phyloP scores from a whole-genome alignment of 2,329 filamentous ascomycete species.

The Myriangium duriaei region DNA sequence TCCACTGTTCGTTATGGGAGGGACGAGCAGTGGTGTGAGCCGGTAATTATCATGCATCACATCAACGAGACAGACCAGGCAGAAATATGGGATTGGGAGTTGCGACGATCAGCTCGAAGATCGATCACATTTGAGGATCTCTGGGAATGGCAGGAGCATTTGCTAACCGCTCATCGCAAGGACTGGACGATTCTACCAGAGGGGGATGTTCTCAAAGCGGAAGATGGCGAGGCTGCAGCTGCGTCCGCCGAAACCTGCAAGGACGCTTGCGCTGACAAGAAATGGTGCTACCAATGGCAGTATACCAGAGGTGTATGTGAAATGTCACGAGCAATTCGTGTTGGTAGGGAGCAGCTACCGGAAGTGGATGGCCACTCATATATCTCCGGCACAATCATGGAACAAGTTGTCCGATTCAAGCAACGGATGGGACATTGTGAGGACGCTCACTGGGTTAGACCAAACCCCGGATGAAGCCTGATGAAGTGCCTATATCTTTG shows the following conservation, averaged over 20 bases:
- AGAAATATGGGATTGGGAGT: conserved; percentile 34
- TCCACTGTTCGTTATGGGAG: conserved; percentile 34
- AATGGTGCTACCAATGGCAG: conserved; percentile 23
- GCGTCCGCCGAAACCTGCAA: conserved; percentile 14
- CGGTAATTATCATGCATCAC: conserved; percentile 37
- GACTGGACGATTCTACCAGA: conserved; percentile 19
- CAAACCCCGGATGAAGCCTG: conserved; percentile 10
- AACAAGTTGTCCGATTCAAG: conserved; percentile 21
- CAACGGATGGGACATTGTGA: conserved; percentile 23
- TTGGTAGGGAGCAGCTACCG: conserved; percentile 24
- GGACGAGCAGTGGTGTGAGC: conserved; percentile 36
- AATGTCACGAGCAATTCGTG: conserved; percentile 22
- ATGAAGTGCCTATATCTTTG: background rate
- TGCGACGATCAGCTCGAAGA: background rate
- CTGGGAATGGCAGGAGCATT: conserved; percentile 16
- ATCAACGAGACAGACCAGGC: conserved; percentile 36
- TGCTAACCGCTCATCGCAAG: background rate
- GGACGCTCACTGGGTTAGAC: conserved; percentile 25
- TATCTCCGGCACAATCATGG: conserved; percentile 23
- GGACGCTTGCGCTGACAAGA: conserved; percentile 16
- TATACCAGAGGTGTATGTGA: conserved; percentile 9
- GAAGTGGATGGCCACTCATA: conserved; percentile 17
- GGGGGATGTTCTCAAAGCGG: background rate
- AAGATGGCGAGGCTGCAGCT: background rate
- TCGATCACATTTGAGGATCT: conserved; percentile 18